Evolutionary conservation across 768 basidiomycete genomes (phyloP), one percentile per base, ranked within the genome.

Genomic region (Boletus bicolor): DNA sequence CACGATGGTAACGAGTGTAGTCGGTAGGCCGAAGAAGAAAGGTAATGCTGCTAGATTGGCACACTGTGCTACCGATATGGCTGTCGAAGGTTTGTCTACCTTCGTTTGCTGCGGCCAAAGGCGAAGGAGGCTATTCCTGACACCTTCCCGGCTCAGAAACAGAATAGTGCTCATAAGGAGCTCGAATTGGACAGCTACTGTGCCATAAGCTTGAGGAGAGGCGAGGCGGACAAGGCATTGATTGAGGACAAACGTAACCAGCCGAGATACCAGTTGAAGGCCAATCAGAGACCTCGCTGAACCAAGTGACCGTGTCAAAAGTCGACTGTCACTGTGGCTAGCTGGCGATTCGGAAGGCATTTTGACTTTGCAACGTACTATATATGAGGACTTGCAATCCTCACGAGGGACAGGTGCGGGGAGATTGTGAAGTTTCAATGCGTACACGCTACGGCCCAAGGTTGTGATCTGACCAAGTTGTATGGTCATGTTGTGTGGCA

Each of bases 161-260:
- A 98, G 77, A 64, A 95, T 90, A 11, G 93, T 93, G 62, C 87
- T 91, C 44, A 91, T 80, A 26, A 98, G 67, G 28, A 98, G 82
- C 68, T 98, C 97, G 71, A 98, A 93, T 64, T 97, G 95, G 58
- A 99, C 89, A 0, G 93, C 84, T 15, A 92, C 93, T 0, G 91
- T 93, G 10, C 96, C 89, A 67, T 92, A 95, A 14, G 87, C 88
- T 35, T 82, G 82, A 1, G 95, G 94, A 0, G 92, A 86, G 2
- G 89, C 86, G 30, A 94, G 77, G 1, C 93, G 85, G 39, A 98
- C 77, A 12, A 98, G 79, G 0, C 83, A 82, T 71, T 97, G 95
- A 72, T 98, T 98, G 26, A 99, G 79, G 5, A 78, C 67, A 70
- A 97, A 99, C 0, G 97, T 98, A 66, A 94, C 78, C 4, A 89